Conservation (phyloP, 345 rosid species). For the Eucalyptus pumila region DNA sequence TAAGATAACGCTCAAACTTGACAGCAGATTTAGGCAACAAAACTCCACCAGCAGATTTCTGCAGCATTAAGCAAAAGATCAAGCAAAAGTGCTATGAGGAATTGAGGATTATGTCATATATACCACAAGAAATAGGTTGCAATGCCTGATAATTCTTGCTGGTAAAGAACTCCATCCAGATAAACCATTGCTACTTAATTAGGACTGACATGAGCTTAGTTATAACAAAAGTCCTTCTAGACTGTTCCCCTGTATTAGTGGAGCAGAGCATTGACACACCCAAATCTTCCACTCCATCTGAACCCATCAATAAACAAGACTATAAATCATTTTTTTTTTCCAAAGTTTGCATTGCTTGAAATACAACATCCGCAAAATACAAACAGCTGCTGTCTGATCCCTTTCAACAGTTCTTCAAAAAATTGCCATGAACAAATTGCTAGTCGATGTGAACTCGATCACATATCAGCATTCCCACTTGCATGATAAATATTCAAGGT, state of each 20-base stretch:
- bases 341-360: background rate
- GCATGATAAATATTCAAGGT: background rate
- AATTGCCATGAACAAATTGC: background rate
- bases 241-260: background rate
- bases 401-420: background rate
- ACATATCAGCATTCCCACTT: background rate
- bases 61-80: background rate
- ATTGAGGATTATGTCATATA: background rate
- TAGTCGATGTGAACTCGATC: background rate
- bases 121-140: background rate
- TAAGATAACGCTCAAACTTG: slow-evolving; percentile 71
- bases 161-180: background rate
- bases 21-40: slow-evolving; percentile 89
- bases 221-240: background rate
- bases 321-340: background rate
- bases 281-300: background rate
- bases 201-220: background rate
- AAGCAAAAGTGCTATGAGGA: background rate
- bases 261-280: background rate
- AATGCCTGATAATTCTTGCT: background rate
- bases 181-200: background rate
- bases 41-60: slow-evolving; percentile 91
- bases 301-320: background rate
- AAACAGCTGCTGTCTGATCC: background rate
- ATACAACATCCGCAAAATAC: background rate